These are phyloP conservation scores for Fraxinus dipetala DNA, from an alignment of 305 asterid genomes.

Conservation along the genomic window DNA sequence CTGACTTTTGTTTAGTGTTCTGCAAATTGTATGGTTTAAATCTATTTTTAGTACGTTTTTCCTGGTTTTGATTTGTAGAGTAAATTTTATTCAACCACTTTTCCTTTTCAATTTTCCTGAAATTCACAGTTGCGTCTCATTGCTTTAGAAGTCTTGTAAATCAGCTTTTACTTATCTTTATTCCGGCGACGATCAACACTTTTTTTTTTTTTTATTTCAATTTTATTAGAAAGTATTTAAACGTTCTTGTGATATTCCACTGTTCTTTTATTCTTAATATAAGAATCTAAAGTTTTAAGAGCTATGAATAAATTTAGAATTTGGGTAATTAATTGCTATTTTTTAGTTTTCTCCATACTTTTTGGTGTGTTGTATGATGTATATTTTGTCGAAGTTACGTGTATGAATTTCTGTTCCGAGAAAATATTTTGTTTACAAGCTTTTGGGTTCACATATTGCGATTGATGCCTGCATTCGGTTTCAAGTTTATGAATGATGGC, in stretches of 20 bases:
- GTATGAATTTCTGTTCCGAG: neutral
- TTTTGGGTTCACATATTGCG: neutral
- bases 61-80: neutral
- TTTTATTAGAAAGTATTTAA: neutral
- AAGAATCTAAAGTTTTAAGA: neutral
- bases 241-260: neutral
- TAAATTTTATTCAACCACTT: neutral
- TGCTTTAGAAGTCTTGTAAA: slow-evolving; percentile 19
- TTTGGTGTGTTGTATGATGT: neutral
- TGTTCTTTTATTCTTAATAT: neutral
- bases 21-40: neutral
- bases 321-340: neutral
- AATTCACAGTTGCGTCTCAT: slow-evolving; percentile 24
- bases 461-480: neutral
- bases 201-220: neutral
- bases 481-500: neutral
- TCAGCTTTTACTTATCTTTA: neutral
- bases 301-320: neutral
- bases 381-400: neutral
- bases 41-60: neutral
- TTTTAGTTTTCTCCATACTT: neutral
- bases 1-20: neutral
- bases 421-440: neutral
- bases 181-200: neutral
- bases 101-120: neutral